Evolutionary conservation across 306 rosid species (phyloP).

Genomic region (Calophaca sinica): DNA sequence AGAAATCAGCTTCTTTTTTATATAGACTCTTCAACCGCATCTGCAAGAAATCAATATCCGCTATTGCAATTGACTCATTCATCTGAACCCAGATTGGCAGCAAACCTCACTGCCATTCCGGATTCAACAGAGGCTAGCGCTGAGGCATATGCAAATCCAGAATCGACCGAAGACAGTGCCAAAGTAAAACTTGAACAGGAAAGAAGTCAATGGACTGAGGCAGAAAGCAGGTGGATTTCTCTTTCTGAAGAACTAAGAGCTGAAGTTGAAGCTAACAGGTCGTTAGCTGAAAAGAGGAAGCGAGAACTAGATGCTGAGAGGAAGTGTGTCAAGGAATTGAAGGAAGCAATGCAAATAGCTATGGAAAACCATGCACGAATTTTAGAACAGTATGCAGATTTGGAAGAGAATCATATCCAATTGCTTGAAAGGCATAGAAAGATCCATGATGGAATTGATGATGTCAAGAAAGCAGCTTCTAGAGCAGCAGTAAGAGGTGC

Average conservation of each 20-base stretch:
- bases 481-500: conserved; percentile 83
- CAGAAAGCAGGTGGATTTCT: conserved; percentile 82
- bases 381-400: conserved; percentile 85
- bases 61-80: conserved; percentile 61
- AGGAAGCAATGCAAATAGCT: conserved; percentile 81
- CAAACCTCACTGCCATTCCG: conserved; percentile 58
- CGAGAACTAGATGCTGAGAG: conserved; percentile 78
- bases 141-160: conserved; percentile 59
- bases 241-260: conserved; percentile 78
- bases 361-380: conserved; percentile 80
- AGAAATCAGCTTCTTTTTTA: conserved; percentile 84
- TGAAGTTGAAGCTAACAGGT: conserved; percentile 78
- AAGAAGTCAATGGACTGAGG: conserved; percentile 73
- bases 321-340: conserved; percentile 78
- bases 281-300: conserved; percentile 63
- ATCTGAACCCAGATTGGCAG: conserved; percentile 53
- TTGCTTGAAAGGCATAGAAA: conserved; percentile 81
- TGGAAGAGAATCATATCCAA: conserved; percentile 88
- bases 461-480: conserved; percentile 78
- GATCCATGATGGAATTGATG: conserved; percentile 79
- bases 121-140: conserved; percentile 55
- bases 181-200: conserved; percentile 70
- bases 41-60: conserved; percentile 55
- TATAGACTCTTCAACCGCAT: conserved; percentile 62
- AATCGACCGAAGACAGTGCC: conserved; percentile 56